phyloP scores from a whole-genome alignment of 495 filamentous ascomycete species.

The Penicillium pancosmium region DNA sequence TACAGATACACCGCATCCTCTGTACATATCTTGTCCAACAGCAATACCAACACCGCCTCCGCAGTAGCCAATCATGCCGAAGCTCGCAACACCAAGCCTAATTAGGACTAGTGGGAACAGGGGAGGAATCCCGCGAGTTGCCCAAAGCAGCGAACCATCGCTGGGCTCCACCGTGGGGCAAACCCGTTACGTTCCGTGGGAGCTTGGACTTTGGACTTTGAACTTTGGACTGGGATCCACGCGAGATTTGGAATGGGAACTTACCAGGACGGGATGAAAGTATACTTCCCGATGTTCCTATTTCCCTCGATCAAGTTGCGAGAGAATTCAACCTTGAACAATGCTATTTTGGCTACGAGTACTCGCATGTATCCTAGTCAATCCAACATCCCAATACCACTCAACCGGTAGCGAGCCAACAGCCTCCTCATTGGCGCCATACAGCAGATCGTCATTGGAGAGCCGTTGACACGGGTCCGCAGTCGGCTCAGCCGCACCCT shows the following conservation, averaged over 20 bases:
- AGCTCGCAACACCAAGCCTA: background rate
- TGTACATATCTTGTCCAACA: background rate
- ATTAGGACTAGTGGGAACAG: slow-evolving; percentile 3
- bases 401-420: slow-evolving; percentile 17
- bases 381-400: background rate
- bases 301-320: no score
- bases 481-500: slow-evolving; percentile 31
- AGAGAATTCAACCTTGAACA: background rate
- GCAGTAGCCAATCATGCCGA: slow-evolving; percentile 14
- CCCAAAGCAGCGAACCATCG: slow-evolving; percentile 11
- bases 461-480: slow-evolving; percentile 16
- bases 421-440: slow-evolving; percentile 4
- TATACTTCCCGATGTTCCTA: no score
- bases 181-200: slow-evolving; percentile 27
- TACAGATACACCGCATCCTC: background rate
- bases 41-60: background rate
- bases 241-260: slow-evolving; percentile 15
- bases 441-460: background rate
- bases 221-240: slow-evolving; percentile 2
- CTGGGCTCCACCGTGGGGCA: slow-evolving; percentile 17
- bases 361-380: background rate
- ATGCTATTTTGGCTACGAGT: background rate
- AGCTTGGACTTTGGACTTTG: slow-evolving; percentile 21
- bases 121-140: slow-evolving; percentile 20
- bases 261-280: no score